Base-by-base conservation (phyloP, 805 yeast genomes). In the Yarrowia sp. region DNA sequence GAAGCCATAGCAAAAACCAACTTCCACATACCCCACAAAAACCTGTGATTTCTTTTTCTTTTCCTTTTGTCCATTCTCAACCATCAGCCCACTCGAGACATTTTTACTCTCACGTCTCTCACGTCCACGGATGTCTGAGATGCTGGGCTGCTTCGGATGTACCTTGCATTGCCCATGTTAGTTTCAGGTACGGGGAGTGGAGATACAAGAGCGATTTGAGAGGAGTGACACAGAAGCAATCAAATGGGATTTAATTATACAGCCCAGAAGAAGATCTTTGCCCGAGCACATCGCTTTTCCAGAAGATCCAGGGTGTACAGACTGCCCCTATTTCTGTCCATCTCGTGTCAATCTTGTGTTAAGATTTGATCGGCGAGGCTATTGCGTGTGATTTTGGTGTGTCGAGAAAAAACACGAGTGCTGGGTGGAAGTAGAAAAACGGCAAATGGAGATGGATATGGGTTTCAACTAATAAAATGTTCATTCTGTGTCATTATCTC, bases 91-190 rank as follows among this genome's bases (percentile, higher is more conserved):
- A 22, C 28, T 22, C 28, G 28, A 22, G 28, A 3, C 5, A 22
- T 22, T 22, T 22, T 22, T 22, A n/a, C n/a, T n/a, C n/a, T n/a
- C n/a, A n/a, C n/a, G n/a, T n/a, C 5, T 3, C 28, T 22, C 28
- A 22, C 28, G 5, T 22, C 28, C 28, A 5, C 9, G 33, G 11
- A 14, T 6, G 15, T 28, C 22, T n/a, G 50, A 44, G 48, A 28
- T 22, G 28, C 38, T 15, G 22, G 36, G 36, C 36, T 45, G 51
- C 51, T 45, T 48, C 53, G 53, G 53, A 48, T 48, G 53, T 48
- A 48, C 53, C 53, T 48, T 48, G 53, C 53, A 48, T 48, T 48
- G 5, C 53, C 39, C 38, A 48, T 32, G 53, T 48, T 33, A 33
- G 53, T 33, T 17, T 48, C 39, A 48, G 53, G 53, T 33, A 48